Evolutionary conservation across 2,329 filamentous ascomycete genomes (phyloP), one percentile per base, ranked within the genome.

Genomic region (Zarea fungicola): DNA sequence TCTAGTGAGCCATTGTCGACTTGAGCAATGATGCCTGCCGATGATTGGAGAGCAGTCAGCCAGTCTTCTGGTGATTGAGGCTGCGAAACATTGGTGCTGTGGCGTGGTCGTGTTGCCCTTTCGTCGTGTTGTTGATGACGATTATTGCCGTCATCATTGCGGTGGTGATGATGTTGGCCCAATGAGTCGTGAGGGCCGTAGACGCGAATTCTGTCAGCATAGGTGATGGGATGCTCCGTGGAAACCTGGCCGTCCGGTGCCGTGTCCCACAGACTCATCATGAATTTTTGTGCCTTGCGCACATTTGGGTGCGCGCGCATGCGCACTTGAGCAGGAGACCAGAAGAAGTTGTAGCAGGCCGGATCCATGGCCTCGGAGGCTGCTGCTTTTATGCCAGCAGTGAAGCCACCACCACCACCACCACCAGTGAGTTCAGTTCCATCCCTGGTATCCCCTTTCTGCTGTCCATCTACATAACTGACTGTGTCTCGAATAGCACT

Each of bases 331-430:
- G 83, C 78, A 0, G 83, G 83, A 5, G 83, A 84, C 84, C 84
- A 87, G 67, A 86, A 87, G 58, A 87, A 77, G 64, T 87, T 84
- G 65, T 83, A 87, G 44, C 85, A 86, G 2, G 83, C 80, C 5
- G 84, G 84, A 34, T 83, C 80, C 56, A 40, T 26, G 14, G 14
- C 14, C 23, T 40, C 37, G 6, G n/a, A n/a, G n/a, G n/a, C n/a
- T n/a, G 35, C 35, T 14, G 5, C 29, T 32, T 14, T 32, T 7
- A 7, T 7, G 7, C 26, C 26, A 29, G 26, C 26, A 29, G 26
- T 29, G 7, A 7, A 7, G 29, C 16, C 16, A 10, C 34, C 37
- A 25, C 8, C 37, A 25, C 16, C 18, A 14, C 18, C 13, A 3
- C 35, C 35, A n/a, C 26, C 26, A 13, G n/a, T n/a, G n/a, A n/a